Percentiles rank a stretch among this genome's conserved stretches.
These are phyloP conservation scores for Euryodendron excelsum DNA, from an alignment of 148 eudicot genomes.

Conservation along the genomic window DNA sequence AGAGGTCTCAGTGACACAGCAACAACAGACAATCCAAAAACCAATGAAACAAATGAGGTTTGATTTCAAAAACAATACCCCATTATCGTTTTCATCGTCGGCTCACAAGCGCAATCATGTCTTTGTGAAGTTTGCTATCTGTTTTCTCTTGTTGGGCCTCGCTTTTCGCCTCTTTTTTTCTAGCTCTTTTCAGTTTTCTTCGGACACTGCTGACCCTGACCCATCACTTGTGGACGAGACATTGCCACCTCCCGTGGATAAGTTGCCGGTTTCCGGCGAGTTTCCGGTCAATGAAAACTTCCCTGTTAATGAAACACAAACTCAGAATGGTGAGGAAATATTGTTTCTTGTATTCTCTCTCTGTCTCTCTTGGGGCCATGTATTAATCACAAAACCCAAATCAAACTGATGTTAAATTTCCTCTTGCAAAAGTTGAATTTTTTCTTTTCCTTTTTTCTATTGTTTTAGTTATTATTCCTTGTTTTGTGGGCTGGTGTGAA, in stretches of 20 bases:
- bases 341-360: background rate
- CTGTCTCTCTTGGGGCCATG: slow-evolving; percentile 12
- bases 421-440: background rate
- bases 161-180: slow-evolving; percentile 51
- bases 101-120: slow-evolving; percentile 33
- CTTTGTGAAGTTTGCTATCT: slow-evolving; percentile 45
- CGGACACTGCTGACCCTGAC: slow-evolving; percentile 13
- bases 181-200: slow-evolving; percentile 32
- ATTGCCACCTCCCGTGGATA: slow-evolving; percentile 15
- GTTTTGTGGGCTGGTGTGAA: background rate
- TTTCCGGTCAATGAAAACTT: slow-evolving; percentile 20
- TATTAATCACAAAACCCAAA: background rate
- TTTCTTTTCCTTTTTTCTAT: background rate
- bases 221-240: background rate
- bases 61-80: slow-evolving; percentile 12
- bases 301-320: slow-evolving; percentile 12
- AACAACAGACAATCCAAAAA: background rate
- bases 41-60: slow-evolving; percentile 17
- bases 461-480: background rate
- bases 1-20: background rate
- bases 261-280: slow-evolving; percentile 13
- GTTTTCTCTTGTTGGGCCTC: slow-evolving; percentile 49
- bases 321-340: slow-evolving; percentile 28
- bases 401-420: background rate
- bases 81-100: slow-evolving; percentile 10